phyloP scores from a whole-genome alignment of 2,329 filamentous ascomycete genomes.

The Neonectria faginata region DNA sequence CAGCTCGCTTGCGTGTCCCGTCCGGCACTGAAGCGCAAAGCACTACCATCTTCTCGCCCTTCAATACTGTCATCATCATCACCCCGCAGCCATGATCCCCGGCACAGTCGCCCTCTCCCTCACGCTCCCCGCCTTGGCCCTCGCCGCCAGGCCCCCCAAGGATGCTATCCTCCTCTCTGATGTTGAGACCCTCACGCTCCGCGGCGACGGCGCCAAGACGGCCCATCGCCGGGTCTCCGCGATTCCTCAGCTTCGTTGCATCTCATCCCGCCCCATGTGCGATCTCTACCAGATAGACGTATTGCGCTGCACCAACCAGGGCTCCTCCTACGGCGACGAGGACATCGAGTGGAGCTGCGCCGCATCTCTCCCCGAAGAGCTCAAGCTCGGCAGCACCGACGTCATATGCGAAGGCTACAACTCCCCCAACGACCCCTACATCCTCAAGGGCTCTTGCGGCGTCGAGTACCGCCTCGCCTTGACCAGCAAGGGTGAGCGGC shows the following conservation, averaged over 20 bases:
- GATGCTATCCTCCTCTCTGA: slow-evolving; percentile 68
- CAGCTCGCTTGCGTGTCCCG: neutral
- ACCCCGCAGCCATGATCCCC: slow-evolving; percentile 46
- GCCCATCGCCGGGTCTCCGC: slow-evolving; percentile 80
- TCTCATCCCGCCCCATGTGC: slow-evolving; percentile 74
- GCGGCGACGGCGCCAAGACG: slow-evolving; percentile 72
- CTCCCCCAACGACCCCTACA: slow-evolving; percentile 79
- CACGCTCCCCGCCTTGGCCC: slow-evolving; percentile 43
- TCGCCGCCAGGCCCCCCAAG: slow-evolving; percentile 52
- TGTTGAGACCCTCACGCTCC: slow-evolving; percentile 84
- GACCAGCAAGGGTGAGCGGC: slow-evolving; percentile 79
- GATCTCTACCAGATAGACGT: slow-evolving; percentile 79
- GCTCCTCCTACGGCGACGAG: slow-evolving; percentile 80
- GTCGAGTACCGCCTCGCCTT: slow-evolving; percentile 88
- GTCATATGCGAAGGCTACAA: slow-evolving; percentile 93
- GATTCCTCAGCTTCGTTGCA: slow-evolving; percentile 83
- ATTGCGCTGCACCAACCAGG: slow-evolving; percentile 91
- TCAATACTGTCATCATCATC: slow-evolving; percentile 9
- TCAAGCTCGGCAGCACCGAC: slow-evolving; percentile 84
- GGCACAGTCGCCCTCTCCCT: slow-evolving; percentile 38
- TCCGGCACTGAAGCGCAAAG: neutral
- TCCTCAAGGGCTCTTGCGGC: slow-evolving; percentile 92
- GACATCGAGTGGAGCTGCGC: slow-evolving; percentile 94
- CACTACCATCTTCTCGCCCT: neutral
- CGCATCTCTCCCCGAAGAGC: slow-evolving; percentile 68